Evolutionary conservation across 2,329 filamentous ascomycete species (phyloP).

Genomic region (Cadophora sp.): DNA sequence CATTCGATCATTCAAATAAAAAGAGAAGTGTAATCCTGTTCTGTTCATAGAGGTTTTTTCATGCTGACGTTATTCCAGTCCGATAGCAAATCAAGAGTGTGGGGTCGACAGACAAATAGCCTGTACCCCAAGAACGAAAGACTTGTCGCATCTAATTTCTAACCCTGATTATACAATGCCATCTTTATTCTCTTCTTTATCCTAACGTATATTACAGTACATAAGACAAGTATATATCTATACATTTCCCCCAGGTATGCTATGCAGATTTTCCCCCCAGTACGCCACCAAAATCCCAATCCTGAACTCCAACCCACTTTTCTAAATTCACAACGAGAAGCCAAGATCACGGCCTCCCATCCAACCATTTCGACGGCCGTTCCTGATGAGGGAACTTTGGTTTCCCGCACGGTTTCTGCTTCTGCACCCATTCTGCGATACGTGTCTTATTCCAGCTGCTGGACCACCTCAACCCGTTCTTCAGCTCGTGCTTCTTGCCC

Average conservation of each 20-base stretch:
- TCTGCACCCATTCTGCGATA: conserved; percentile 11
- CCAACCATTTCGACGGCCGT: not conserved
- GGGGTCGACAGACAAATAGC: not conserved
- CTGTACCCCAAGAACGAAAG: conserved; percentile 1
- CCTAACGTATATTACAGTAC: not conserved
- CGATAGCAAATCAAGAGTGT: not conserved
- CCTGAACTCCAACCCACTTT: conserved; percentile 1
- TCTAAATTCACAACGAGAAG: not conserved
- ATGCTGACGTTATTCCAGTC: too few relatives aligned
- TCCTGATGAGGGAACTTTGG: conserved; percentile 11
- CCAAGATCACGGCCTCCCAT: not conserved
- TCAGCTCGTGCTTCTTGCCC: conserved; percentile 6
- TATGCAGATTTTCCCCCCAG: not conserved
- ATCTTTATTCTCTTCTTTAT: not conserved
- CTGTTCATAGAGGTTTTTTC: not conserved
- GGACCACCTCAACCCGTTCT: not conserved
- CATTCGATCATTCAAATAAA: too few relatives aligned
- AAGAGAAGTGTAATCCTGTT: not conserved
- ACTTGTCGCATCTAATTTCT: not conserved
- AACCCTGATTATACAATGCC: not conserved
- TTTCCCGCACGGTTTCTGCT: not conserved
- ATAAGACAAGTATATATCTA: not conserved
- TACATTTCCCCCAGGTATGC: not conserved
- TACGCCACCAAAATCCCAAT: not conserved
- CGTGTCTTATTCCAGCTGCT: conserved; percentile 14